Base-by-base conservation (phyloP, 768 basidiomycete genomes). In the Suillus tomentosus region DNA sequence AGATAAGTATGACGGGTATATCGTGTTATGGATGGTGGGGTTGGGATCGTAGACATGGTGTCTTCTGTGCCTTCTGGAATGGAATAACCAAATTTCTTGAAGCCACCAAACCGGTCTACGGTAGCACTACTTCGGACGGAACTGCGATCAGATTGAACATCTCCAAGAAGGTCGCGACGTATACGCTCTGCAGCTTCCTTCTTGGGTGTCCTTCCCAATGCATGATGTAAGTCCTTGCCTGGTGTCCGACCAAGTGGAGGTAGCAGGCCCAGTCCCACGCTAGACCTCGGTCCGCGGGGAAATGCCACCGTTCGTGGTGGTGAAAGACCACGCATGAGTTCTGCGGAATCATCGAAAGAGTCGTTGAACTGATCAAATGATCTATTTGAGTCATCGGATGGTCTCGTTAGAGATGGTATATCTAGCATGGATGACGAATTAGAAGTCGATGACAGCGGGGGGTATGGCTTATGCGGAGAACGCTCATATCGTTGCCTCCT, bases 131-230 rank as follows among this genome's bases (percentile, higher is more conserved):
- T 72, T 6, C 53, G 57, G 22, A 50, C 57, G 50, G 72, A 67
- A 22, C 65, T 70, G 2, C 71, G 58, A 27, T 76, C 81, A 57
- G 71, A 77, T 67, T 85, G 83, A 24, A 82, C 78, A 64, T 85
- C 82, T 27, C 82, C 84, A 22, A 94, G 76, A 3, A 93, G 77
- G 72, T 89, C 87, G 37, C 80, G 80, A 59, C 85, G 82, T 60
- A 94, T 91, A 15, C 89, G 82, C 13, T 83, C 79, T 1, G 89
- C 90, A 4, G 91, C 92, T 64, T 87, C 86, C 70, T 84, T 88
- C 37, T 81, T 82, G 0, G 94, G 94, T 3, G 93, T 93, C 65
- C 85, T 83, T 0, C 85, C 83, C 7, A 85, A 69, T 36, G 74
- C 74, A 8, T 80, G 80, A 3, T 72, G 62, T 17, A 70, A 50